Conservation (phyloP, 2,329 filamentous ascomycete species). For the Xylaria sp. region DNA sequence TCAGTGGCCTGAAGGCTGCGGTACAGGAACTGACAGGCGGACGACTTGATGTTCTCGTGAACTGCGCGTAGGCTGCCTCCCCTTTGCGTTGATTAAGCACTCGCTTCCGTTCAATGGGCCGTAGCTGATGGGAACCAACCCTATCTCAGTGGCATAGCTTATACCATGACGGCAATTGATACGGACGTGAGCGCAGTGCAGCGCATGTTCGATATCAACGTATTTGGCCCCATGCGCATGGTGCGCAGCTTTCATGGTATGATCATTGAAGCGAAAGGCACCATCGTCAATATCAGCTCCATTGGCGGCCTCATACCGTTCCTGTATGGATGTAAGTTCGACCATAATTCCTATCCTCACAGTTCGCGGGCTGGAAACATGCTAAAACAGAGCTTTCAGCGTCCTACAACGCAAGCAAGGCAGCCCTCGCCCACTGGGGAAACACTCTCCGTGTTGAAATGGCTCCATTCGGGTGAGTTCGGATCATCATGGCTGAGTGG, state of each 20-base stretch:
- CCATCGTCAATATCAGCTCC: slow-evolving; percentile 33
- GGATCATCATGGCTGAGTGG: background rate
- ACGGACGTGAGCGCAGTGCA: slow-evolving; percentile 24
- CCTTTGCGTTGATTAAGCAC: too few species aligned
- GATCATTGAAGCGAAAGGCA: slow-evolving; percentile 25
- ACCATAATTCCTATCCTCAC: too few species aligned
- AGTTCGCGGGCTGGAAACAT: too few species aligned
- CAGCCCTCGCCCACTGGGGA: slow-evolving; percentile 29
- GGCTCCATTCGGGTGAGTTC: slow-evolving; percentile 24
- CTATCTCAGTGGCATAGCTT: slow-evolving; percentile 13
- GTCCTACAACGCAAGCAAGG: slow-evolving; percentile 34
- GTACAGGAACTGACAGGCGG: slow-evolving; percentile 7
- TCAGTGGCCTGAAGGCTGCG: background rate
- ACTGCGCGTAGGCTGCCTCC: slow-evolving; percentile 19
- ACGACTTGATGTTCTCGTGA: slow-evolving; percentile 13
- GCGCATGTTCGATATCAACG: slow-evolving; percentile 33
- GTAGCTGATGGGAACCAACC: too few species aligned
- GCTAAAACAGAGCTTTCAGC: slow-evolving; percentile 7
- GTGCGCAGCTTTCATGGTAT: slow-evolving; percentile 29
- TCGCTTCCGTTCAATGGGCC: too few species aligned
- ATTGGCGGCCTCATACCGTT: slow-evolving; percentile 32
- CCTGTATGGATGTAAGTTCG: slow-evolving; percentile 25
- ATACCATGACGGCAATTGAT: slow-evolving; percentile 34
- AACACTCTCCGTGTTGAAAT: slow-evolving; percentile 30
- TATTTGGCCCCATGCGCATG: slow-evolving; percentile 35